phyloP scores from a whole-genome alignment of 805 yeast genomes.

The Komagataella pastoris region DNA sequence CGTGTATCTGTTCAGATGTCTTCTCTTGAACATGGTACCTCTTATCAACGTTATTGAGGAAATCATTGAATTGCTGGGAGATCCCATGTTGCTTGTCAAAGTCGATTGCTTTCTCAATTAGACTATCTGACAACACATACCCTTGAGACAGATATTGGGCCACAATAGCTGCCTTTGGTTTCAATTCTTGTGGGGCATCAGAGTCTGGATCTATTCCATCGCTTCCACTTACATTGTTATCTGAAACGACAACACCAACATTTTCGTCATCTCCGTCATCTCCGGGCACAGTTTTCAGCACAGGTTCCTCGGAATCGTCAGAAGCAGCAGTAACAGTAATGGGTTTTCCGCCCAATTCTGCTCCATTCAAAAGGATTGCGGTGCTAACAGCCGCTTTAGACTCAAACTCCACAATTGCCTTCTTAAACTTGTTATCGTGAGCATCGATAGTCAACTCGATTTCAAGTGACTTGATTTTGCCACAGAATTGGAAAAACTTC shows the following conservation, averaged over 20 bases:
- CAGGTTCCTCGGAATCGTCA: constrained; percentile 1
- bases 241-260: neutral
- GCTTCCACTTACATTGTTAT: neutral
- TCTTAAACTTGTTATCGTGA: constrained; percentile 14
- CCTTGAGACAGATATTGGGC: constrained; percentile 73
- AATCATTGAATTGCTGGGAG: constrained; percentile 40
- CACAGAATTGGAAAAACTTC: constrained; percentile 70
- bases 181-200: constrained; percentile 60
- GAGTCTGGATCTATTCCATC: constrained; percentile 12
- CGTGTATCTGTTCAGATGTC: constrained; percentile 17
- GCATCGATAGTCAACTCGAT: constrained; percentile 16
- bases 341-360: constrained; percentile 49
- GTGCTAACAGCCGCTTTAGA: constrained; percentile 52
- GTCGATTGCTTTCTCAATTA: constrained; percentile 46
- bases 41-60: constrained; percentile 38
- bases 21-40: constrained; percentile 52
- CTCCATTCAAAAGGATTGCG: constrained; percentile 59
- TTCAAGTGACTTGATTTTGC: constrained; percentile 28
- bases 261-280: constrained; percentile 5
- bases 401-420: constrained; percentile 36
- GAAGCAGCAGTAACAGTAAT: constrained; percentile 26
- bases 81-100: constrained; percentile 55
- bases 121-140: constrained; percentile 47
- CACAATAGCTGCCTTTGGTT: constrained; percentile 62
- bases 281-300: constrained; percentile 6